Evolutionary conservation across 164 flowering plant genomes (phyloP).

Genomic region (Platanus orientalis): DNA sequence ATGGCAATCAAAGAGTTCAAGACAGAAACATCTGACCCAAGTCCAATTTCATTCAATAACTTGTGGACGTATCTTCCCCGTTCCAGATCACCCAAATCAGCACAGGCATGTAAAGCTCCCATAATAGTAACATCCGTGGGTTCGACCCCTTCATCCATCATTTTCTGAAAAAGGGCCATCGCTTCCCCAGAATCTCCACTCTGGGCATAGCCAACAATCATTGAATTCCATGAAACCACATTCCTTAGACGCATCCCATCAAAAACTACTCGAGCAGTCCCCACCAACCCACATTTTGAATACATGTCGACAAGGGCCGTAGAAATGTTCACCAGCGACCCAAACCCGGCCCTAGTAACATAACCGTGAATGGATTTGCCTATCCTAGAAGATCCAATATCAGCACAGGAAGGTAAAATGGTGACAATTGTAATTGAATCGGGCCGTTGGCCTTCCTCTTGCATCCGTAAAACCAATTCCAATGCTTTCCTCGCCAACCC

Average conservation of each 20-base stretch:
- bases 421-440: conserved; percentile 50
- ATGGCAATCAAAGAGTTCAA: no score
- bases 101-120: conserved; percentile 76
- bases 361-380: conserved; percentile 61
- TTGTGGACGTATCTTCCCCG: conserved; percentile 54
- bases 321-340: conserved; percentile 36
- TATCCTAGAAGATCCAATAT: conserved; percentile 28
- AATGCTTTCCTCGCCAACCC: conserved; percentile 40
- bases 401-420: conserved; percentile 46
- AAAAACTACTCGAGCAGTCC: conserved; percentile 48
- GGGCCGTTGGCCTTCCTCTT: conserved; percentile 36
- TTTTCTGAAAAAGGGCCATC: conserved; percentile 42
- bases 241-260: conserved; percentile 55
- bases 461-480: conserved; percentile 29
- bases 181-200: conserved; percentile 61
- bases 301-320: conserved; percentile 63
- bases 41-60: conserved; percentile 32
- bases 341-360: conserved; percentile 44
- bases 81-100: conserved; percentile 57
- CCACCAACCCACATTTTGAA: conserved; percentile 44
- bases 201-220: conserved; percentile 78
- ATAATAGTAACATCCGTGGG: conserved; percentile 68
- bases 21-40: no score
- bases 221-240: conserved; percentile 82
- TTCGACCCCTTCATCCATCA: conserved; percentile 69